Base-by-base conservation (phyloP, 2,329 filamentous ascomycete genomes). In the Plenodomus biglobosus region DNA sequence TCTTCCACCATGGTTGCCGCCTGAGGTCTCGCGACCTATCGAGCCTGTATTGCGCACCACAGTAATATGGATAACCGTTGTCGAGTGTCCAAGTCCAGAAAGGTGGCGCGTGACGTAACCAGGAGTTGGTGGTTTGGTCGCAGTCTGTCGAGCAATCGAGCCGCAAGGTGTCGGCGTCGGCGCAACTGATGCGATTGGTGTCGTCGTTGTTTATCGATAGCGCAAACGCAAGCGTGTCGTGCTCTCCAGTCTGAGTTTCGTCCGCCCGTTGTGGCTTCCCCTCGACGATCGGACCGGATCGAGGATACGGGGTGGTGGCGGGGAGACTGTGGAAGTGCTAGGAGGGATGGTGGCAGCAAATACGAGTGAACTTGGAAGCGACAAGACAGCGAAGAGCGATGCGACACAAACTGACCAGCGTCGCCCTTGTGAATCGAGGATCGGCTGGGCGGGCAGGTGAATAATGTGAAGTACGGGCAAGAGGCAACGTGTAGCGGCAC, bases 1-100 rank as follows among this genome's bases (percentile, higher is more conserved):
- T 73, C 72, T 68, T 73, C 71, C 21, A 73, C 53, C 65, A 69
- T 70, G 27, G 45, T 17, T 62, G 58, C 35, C 51, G 44, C 51
- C 44, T 50, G 51, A 46, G 46, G 52, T 41, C 52, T 50, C 39
- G 42, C 46, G 47, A 48, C 44, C 52, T 36, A 36, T 46, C 27
- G 27, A 8, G 27, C 11, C 27, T 32, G 6, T 6, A 8, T 11
- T 32, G 27, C 8, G 13, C 27, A 32, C 27, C 6, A 15, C 8
- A 32, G 27, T 34, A 19, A n/a, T 42, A 32, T 42, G 22, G 15
- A 42, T 37, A 20, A 10, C 11, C 27, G 27, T 32, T 32, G 27
- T 32, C 13, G 11, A 15, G 27, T 24, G 27, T 15, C 8, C 21
- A n/a, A 22, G 27, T 32, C 6, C 11, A 7, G 27, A 32, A 15